Conservation (phyloP, 192 early-diverging fungal genomes). For the Backusella psychrophila region DNA sequence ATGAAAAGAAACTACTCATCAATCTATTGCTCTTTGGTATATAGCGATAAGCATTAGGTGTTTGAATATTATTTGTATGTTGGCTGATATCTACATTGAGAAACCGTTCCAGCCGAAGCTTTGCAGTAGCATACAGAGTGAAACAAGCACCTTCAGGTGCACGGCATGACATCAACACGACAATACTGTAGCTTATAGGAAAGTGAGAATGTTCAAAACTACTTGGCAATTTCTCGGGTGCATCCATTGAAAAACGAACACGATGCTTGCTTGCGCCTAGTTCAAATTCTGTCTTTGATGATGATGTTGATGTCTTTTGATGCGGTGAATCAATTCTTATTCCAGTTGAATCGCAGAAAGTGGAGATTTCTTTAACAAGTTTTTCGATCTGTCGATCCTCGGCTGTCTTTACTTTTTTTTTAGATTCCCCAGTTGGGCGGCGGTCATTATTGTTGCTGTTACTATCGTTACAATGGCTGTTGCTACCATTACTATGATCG, state of each 20-base stretch:
- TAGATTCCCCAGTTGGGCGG: background rate
- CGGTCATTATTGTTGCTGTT: background rate
- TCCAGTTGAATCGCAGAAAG: background rate
- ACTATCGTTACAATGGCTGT: background rate
- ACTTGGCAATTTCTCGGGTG: background rate
- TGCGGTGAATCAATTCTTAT: background rate
- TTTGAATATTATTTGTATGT: background rate
- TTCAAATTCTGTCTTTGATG: background rate
- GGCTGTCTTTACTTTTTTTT: background rate
- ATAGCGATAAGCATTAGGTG: background rate
- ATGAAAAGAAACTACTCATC: background rate
- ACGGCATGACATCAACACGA: background rate
- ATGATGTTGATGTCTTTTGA: background rate
- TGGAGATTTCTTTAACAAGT: background rate
- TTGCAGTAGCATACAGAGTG: background rate
- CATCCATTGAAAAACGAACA: constrained; percentile 1
- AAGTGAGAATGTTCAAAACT: constrained; percentile 3
- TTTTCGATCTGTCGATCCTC: constrained; percentile 10
- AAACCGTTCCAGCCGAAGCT: constrained; percentile 1
- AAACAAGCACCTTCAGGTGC: background rate
- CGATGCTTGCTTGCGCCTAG: background rate
- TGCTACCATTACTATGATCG: background rate
- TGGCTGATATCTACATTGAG: background rate
- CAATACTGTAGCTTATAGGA: background rate
- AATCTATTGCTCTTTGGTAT: background rate